Base-by-base conservation (phyloP, 345 rosid species). In the Euclidium syriacum region DNA sequence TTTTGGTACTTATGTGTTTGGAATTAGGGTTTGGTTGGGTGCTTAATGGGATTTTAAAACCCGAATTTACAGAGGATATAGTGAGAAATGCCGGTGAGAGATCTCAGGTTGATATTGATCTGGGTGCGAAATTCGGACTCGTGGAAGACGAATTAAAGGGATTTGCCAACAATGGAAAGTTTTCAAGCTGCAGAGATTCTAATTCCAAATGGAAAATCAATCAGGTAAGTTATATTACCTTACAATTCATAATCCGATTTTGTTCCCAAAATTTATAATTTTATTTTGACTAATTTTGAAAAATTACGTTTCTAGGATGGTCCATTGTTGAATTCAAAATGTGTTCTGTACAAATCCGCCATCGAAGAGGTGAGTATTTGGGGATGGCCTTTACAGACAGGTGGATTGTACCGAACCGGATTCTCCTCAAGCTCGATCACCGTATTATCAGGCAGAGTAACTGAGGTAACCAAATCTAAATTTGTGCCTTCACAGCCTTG, bases 351-450 rank as follows among this genome's bases (percentile, higher is more conserved):
- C 47, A 87, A 83, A 63, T 90, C 99, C 1, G 43, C 61, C n/a
- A 44, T 47, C 7, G 99, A 90, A 77, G 97, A 90, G 58, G 90
- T 94, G 24, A 81, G 81, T 70, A 69, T 90, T 36, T 87, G 99
- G 99, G 97, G 95, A 18, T 94, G 99, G 99, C 97, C 99, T 58
- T 65, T 94, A 71, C 99, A 86, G 39, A 84, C 92, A 0, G 85
- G 90, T 0, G 96, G 96, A 18, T 64, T 90, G 80, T 81, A 81
- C 49, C 23, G 69, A 19, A 52, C 86, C 9, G 84, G 87, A 14
- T 62, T 77, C 64, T 79, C 80, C 20, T 79, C 95, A 3, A 76
- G 75, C 14, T 83, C 85, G 0, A 74, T 84, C 52, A 83, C 82
- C 1, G 54, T 90, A 1, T 56, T 90, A 68, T 79, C 86, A n/a